Percentiles rank a stretch among this genome's conserved stretches.
Conservation (phyloP, 202 grass and related monocot species). For the Brachypodium distachyon region DNA sequence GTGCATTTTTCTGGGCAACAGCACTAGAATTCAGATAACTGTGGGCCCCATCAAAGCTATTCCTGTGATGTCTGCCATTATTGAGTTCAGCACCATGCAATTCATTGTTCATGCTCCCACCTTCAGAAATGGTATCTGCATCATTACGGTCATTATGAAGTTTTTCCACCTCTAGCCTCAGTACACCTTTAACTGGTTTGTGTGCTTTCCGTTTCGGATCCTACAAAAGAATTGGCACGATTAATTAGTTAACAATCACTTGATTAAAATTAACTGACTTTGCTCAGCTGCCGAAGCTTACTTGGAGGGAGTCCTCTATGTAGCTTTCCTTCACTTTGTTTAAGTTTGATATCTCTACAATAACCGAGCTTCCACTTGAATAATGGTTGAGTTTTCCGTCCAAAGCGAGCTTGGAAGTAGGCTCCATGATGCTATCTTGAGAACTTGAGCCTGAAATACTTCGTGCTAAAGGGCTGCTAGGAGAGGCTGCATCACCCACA, state of each 20-base stretch:
- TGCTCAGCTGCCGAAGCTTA: slow-evolving; percentile 8
- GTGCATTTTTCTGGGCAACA: slow-evolving; percentile 32
- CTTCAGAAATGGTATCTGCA: slow-evolving; percentile 75
- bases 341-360: slow-evolving; percentile 82
- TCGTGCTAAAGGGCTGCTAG: slow-evolving; percentile 61
- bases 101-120: slow-evolving; percentile 76
- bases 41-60: slow-evolving; percentile 53
- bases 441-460: slow-evolving; percentile 73
- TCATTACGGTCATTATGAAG: slow-evolving; percentile 48
- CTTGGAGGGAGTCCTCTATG: slow-evolving; percentile 85
- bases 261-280: background rate
- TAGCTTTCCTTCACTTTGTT: slow-evolving; percentile 96
- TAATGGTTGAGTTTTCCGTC: slow-evolving; percentile 68
- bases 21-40: slow-evolving; percentile 48
- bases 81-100: slow-evolving; percentile 55
- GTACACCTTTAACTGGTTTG: slow-evolving; percentile 84
- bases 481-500: slow-evolving; percentile 46
- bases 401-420: slow-evolving; percentile 69
- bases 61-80: slow-evolving; percentile 45
- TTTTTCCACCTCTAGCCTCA: slow-evolving; percentile 83
- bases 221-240: slow-evolving; percentile 23
- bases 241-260: background rate
- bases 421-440: slow-evolving; percentile 57
- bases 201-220: slow-evolving; percentile 92
- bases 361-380: slow-evolving; percentile 75